Conservation (phyloP, 208 protist genomes). For the Naegleria fowleri region DNA sequence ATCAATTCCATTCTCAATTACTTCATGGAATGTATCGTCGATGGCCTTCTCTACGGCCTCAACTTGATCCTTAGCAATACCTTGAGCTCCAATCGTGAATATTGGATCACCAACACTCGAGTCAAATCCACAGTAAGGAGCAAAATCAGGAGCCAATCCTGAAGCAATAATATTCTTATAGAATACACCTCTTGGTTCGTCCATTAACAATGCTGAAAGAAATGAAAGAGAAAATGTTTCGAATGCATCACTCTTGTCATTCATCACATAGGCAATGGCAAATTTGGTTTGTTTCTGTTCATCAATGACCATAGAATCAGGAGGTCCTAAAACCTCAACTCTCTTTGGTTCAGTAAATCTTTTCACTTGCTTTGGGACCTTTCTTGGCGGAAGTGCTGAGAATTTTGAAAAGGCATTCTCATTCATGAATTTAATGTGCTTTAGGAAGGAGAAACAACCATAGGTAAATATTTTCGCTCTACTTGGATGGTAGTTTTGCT, state of each 20-base stretch:
- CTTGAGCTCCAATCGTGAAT: constrained; percentile 18
- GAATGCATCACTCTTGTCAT: not conserved
- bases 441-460: not conserved
- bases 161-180: constrained; percentile 19
- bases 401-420: constrained; percentile 12
- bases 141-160: constrained; percentile 2
- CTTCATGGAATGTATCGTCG: not conserved
- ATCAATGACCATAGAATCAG: not conserved
- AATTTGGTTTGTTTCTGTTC: not conserved
- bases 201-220: not conserved
- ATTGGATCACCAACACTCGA: not conserved
- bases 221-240: not conserved
- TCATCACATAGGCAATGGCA: not conserved
- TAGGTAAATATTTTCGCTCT: constrained; percentile 47
- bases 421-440: constrained; percentile 13
- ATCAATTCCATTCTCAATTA: not conserved
- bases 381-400: not conserved
- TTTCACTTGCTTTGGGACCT: not conserved
- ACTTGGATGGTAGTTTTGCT: constrained; percentile 75
- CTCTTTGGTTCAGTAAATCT: not conserved
- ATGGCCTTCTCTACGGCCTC: not conserved
- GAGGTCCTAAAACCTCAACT: not conserved
- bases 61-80: not conserved
- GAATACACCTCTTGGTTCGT: constrained; percentile 24
- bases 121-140: not conserved